Percentiles rank a stretch among this genome's conserved stretches.
Conservation (phyloP, 1,139 yeast genomes). For the Nakaseomyces nivariensis region DNA sequence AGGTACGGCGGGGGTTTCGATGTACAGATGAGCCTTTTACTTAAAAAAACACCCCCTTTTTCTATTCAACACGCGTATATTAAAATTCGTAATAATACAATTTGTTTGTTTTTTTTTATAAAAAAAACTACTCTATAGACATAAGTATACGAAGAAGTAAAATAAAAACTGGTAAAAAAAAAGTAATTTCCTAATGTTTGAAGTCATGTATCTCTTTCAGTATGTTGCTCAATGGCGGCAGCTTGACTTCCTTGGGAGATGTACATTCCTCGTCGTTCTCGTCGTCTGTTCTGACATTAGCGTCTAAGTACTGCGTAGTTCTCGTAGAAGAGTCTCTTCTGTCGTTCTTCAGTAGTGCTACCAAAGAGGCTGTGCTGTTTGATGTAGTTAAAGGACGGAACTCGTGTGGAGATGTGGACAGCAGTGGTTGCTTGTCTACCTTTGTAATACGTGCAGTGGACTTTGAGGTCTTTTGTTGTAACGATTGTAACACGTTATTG, state of each 20-base stretch:
- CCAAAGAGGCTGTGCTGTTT: not conserved
- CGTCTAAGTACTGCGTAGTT: slow-evolving; percentile 1
- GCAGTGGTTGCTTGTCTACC: not conserved
- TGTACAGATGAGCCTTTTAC: not conserved
- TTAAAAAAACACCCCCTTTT: too few species aligned
- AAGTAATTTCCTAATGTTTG: too few species aligned
- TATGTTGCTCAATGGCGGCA: slow-evolving; percentile 23
- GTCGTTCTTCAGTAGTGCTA: not conserved
- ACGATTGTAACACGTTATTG: not conserved
- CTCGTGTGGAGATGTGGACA: not conserved
- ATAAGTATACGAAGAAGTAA: not conserved
- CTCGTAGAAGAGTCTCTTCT: not conserved
- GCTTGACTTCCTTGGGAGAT: slow-evolving; percentile 7
- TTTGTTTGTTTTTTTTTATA: not conserved
- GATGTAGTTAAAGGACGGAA: not conserved
- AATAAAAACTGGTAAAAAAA: not conserved
- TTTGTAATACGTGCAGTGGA: not conserved
- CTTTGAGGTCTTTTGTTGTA: not conserved
- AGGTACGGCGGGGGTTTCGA: not conserved
- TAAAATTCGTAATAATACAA: not conserved
- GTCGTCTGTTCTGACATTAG: slow-evolving; percentile 1
- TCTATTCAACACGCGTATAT: too few species aligned
- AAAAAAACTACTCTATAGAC: not conserved
- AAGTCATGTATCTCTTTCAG: slow-evolving; percentile 10
- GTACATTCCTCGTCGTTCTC: slow-evolving; percentile 1